A percentile compares a stretch with the other conserved stretches of the same genome.
These are phyloP conservation scores for Verticillium tricorpus DNA, from an alignment of 2,329 filamentous ascomycete genomes.

Conservation along the genomic window DNA sequence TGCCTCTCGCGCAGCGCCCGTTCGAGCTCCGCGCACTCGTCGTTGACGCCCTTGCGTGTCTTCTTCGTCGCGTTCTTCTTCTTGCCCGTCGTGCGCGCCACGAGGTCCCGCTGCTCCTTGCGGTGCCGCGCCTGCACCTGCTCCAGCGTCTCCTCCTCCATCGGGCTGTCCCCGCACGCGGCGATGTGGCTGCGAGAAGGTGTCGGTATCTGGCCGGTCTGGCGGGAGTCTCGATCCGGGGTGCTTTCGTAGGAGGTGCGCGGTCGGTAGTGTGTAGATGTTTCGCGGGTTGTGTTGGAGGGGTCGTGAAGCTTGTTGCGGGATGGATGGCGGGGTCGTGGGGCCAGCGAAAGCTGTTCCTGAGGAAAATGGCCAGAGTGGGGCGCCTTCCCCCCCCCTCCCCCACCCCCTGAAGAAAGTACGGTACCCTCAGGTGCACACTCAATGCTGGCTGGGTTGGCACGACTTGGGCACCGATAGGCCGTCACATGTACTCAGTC, in stretches of 20 bases:
- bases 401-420: not conserved
- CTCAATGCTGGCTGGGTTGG: no score
- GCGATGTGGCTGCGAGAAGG: not conserved
- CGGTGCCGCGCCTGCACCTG: conserved; percentile 75
- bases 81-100: conserved; percentile 83
- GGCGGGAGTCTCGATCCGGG: no score
- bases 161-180: conserved; percentile 11
- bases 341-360: not conserved
- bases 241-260: no score
- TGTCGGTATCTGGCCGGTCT: not conserved
- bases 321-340: not conserved
- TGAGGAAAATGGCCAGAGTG: not conserved
- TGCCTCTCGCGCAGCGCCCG: conserved; percentile 63
- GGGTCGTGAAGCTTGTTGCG: not conserved
- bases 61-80: conserved; percentile 95
- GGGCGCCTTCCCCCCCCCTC: not conserved
- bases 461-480: no score
- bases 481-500: no score
- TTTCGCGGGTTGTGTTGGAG: not conserved
- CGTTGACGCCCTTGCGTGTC: conserved; percentile 69
- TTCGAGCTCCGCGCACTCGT: conserved; percentile 71
- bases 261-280: no score
- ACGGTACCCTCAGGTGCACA: no score
- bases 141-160: conserved; percentile 56
- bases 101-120: conserved; percentile 83